Evolutionary conservation across 768 basidiomycete species (phyloP).

Genomic region (Mycena crocata): DNA sequence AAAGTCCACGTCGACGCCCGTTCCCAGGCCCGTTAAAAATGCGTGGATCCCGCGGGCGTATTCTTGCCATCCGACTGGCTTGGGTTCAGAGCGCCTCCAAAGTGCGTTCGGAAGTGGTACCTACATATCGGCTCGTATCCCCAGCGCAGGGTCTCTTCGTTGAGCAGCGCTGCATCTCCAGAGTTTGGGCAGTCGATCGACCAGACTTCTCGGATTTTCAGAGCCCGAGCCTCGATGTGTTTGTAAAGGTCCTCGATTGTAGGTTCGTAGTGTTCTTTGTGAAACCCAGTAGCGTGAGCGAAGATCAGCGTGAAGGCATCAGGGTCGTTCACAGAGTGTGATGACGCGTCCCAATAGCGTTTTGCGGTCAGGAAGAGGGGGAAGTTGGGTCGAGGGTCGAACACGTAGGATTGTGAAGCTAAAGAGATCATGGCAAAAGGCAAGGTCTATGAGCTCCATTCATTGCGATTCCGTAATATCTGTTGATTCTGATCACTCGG

Average conservation of each 20-base stretch:
- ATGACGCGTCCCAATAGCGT: slow-evolving; percentile 57
- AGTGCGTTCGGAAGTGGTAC: slow-evolving; percentile 30
- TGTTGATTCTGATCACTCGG: too few species aligned
- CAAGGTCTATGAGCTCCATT: too few species aligned
- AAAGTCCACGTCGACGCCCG: slow-evolving; percentile 63
- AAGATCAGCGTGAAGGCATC: slow-evolving; percentile 61
- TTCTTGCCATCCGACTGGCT: slow-evolving; percentile 64
- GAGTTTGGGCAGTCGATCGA: slow-evolving; percentile 66
- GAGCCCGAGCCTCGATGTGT: slow-evolving; percentile 37
- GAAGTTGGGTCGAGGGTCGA: slow-evolving; percentile 65
- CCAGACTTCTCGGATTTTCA: slow-evolving; percentile 62
- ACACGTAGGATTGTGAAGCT: slow-evolving; percentile 50
- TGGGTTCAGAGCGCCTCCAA: background rate
- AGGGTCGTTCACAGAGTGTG: slow-evolving; percentile 46
- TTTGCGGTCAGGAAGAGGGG: slow-evolving; percentile 62
- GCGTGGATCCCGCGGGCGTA: slow-evolving; percentile 60
- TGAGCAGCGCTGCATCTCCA: slow-evolving; percentile 63
- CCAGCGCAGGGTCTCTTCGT: slow-evolving; percentile 53
- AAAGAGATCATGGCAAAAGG: too few species aligned
- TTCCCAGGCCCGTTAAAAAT: slow-evolving; percentile 60
- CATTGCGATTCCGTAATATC: too few species aligned
- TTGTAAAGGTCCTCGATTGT: slow-evolving; percentile 58
- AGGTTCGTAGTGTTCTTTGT: slow-evolving; percentile 73
- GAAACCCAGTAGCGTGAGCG: slow-evolving; percentile 65
- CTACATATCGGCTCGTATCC: slow-evolving; percentile 58